phyloP scores from a whole-genome alignment of 495 filamentous ascomycete species.

The Podospora didyma region DNA sequence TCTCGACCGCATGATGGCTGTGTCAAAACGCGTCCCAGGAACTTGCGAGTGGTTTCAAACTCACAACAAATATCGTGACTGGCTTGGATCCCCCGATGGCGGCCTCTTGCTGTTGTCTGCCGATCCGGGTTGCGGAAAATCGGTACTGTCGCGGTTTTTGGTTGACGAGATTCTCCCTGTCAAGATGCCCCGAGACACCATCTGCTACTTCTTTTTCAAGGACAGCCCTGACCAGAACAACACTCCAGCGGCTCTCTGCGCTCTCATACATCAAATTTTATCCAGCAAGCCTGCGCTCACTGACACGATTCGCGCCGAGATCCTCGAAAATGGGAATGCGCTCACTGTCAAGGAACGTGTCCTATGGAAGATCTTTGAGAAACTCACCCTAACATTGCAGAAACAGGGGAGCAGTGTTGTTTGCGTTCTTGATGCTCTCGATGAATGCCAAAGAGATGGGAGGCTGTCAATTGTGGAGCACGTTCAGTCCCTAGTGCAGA shows the following conservation, averaged over 20 bases:
- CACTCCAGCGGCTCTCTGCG: background rate
- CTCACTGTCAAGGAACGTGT: background rate
- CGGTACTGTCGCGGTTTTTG: background rate
- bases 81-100: background rate
- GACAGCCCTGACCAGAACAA: slow-evolving; percentile 3
- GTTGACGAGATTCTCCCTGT: background rate
- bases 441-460: too few species aligned
- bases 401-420: background rate
- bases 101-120: background rate
- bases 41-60: background rate
- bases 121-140: background rate
- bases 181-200: background rate
- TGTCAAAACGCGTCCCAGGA: background rate
- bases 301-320: background rate
- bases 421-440: background rate
- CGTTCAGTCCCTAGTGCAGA: too few species aligned
- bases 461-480: too few species aligned
- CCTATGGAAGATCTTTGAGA: background rate
- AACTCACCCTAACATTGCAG: background rate
- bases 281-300: background rate
- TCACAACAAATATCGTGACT: background rate
- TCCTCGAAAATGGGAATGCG: background rate
- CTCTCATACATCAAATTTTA: background rate
- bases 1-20: background rate
- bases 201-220: slow-evolving; percentile 3